These are phyloP conservation scores for Garcia nutans DNA, from an alignment of 345 rosid species.

Conservation along the genomic window DNA sequence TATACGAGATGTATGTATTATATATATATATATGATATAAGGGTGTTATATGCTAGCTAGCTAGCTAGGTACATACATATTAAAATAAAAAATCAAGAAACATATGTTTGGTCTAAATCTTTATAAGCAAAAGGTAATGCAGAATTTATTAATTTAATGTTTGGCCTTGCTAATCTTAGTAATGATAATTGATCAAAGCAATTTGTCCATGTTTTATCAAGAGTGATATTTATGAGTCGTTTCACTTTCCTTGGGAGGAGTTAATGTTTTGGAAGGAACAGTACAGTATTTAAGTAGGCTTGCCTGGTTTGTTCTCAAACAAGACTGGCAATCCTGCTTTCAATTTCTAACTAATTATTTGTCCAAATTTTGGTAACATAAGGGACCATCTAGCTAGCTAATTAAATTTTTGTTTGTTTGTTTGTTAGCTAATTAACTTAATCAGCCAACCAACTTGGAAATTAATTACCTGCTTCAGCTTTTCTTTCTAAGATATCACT, in stretches of 20 bases:
- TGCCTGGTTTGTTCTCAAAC: background rate
- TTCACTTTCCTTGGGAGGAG: background rate
- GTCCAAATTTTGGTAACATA: background rate
- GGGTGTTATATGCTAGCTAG: too few species aligned
- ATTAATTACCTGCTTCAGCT: too few species aligned
- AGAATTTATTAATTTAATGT: background rate
- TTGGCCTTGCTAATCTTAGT: background rate
- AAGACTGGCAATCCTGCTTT: background rate
- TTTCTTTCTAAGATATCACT: too few species aligned
- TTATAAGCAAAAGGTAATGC: background rate
- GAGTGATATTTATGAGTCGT: background rate
- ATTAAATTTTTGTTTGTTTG: background rate
- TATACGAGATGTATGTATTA: too few species aligned
- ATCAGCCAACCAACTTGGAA: background rate
- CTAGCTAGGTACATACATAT: too few species aligned
- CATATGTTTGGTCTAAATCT: background rate
- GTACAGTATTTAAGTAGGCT: background rate
- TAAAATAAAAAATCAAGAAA: too few species aligned
- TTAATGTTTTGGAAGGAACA: background rate
- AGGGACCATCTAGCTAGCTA: background rate
- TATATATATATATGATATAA: too few species aligned
- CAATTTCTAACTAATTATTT: constrained; percentile 2
- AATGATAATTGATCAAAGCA: background rate
- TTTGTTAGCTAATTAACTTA: background rate
- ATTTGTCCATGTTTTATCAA: background rate